Evolutionary conservation across 371 early-diverging fungal species (phyloP).

Genomic region (Rhizopus microsporus): DNA sequence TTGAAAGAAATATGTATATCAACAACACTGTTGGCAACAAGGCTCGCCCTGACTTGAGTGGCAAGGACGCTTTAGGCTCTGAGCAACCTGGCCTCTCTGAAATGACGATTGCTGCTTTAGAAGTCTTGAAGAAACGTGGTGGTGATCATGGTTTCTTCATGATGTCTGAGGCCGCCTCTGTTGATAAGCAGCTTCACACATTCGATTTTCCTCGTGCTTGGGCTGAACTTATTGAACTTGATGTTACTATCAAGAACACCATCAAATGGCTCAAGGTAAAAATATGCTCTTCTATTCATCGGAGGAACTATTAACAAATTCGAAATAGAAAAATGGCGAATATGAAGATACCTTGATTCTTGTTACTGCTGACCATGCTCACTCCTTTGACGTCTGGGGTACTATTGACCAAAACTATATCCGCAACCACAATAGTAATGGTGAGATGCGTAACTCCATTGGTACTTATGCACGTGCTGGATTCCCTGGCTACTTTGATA

Average conservation of each 20-base stretch:
- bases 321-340: conserved; percentile 37
- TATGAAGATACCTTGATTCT: conserved; percentile 70
- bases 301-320: neutral
- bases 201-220: conserved; percentile 72
- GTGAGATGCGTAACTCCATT: conserved; percentile 61
- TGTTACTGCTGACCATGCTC: conserved; percentile 75
- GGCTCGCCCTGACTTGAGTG: conserved; percentile 52
- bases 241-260: conserved; percentile 66
- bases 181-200: conserved; percentile 72
- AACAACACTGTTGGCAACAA: conserved; percentile 53
- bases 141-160: conserved; percentile 73
- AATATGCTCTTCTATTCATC: neutral
- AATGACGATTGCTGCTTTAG: conserved; percentile 71
- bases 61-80: conserved; percentile 48
- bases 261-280: conserved; percentile 57
- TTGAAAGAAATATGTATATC: conserved; percentile 67
- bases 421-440: conserved; percentile 11
- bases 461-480: conserved; percentile 68
- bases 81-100: conserved; percentile 70
- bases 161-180: conserved; percentile 77
- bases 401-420: conserved; percentile 57
- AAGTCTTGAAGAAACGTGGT: conserved; percentile 61
- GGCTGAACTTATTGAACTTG: conserved; percentile 73
- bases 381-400: conserved; percentile 75
- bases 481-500: conserved; percentile 66